Percentiles rank a stretch among this genome's conserved stretches.
Conservation (phyloP, 345 rosid species). For the Salix brachista region DNA sequence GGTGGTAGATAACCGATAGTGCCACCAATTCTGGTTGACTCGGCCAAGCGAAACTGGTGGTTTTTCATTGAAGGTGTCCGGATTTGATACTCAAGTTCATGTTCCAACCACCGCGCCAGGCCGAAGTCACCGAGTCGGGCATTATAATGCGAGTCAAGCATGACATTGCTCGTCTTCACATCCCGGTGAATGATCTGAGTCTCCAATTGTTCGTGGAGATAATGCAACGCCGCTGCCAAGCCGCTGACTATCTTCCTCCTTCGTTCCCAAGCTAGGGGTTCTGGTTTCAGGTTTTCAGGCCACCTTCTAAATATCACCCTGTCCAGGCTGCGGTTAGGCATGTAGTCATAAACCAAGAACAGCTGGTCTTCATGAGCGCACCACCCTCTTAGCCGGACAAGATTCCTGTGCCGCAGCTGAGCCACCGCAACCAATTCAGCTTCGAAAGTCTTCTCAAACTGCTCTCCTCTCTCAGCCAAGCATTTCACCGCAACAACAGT, state of each 20-base stretch:
- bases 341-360: conserved; percentile 85
- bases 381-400: conserved; percentile 88
- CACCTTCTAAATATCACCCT: conserved; percentile 61
- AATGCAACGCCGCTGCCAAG: conserved; percentile 78
- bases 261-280: conserved; percentile 59
- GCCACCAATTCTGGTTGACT: conserved; percentile 84
- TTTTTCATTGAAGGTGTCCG: conserved; percentile 43
- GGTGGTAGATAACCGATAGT: conserved; percentile 93
- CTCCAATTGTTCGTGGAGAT: conserved; percentile 88
- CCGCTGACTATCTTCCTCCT: conserved; percentile 68
- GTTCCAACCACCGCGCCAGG: conserved; percentile 88
- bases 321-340: conserved; percentile 94
- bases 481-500: conserved; percentile 85
- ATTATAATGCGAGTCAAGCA: conserved; percentile 81
- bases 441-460: conserved; percentile 86
- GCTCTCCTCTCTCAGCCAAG: conserved; percentile 83
- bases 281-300: conserved; percentile 34
- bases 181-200: conserved; percentile 92
- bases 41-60: conserved; percentile 69
- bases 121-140: conserved; percentile 93
- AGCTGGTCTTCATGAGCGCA: conserved; percentile 78
- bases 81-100: conserved; percentile 47
- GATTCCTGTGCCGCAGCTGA: conserved; percentile 88
- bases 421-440: conserved; percentile 94
- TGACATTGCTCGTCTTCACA: conserved; percentile 88